Evolutionary conservation across 805 yeast species (phyloP).

Genomic region (Wickerhamiella kurtzmanii): DNA sequence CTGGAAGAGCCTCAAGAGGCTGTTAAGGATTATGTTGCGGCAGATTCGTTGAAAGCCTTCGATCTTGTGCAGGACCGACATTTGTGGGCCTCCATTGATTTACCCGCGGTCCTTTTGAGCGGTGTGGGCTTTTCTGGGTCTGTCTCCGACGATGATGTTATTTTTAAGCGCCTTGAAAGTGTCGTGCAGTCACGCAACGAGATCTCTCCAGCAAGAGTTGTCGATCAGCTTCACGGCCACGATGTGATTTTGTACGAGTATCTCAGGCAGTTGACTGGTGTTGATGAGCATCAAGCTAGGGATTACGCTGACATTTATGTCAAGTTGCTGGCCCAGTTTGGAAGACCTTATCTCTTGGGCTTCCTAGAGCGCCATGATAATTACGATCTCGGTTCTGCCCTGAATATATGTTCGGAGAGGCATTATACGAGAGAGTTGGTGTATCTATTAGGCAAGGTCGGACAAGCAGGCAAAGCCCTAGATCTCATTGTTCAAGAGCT

Average conservation of each 20-base stretch:
- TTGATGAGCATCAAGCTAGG: constrained; percentile 42
- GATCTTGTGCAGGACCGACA: constrained; percentile 50
- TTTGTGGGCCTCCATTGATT: constrained; percentile 34
- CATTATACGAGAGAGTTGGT: constrained; percentile 59
- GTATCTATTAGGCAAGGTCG: constrained; percentile 66
- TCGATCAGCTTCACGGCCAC: constrained; percentile 31
- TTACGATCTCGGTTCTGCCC: constrained; percentile 55
- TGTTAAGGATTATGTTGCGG: constrained; percentile 44
- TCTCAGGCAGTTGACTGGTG: constrained; percentile 41
- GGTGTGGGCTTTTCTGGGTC: too few species aligned
- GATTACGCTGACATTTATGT: constrained; percentile 58
- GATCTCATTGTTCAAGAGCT: constrained; percentile 62
- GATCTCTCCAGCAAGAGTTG: constrained; percentile 39
- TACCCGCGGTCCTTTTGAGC: not conserved
- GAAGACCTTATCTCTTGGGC: constrained; percentile 39
- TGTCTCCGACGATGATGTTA: constrained; percentile 9
- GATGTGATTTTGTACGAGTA: constrained; percentile 39
- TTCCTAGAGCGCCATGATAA: constrained; percentile 45
- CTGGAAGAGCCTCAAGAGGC: constrained; percentile 50
- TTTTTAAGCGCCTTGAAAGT: not conserved
- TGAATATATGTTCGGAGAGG: constrained; percentile 45
- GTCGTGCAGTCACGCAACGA: constrained; percentile 26
- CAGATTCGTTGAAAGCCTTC: constrained; percentile 43
- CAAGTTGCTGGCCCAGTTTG: constrained; percentile 48
- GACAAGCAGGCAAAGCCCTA: constrained; percentile 65